Percentiles rank a stretch among this genome's conserved stretches.
Conservation (phyloP, 257 asterid species). For the Scutellaria galericulata region DNA sequence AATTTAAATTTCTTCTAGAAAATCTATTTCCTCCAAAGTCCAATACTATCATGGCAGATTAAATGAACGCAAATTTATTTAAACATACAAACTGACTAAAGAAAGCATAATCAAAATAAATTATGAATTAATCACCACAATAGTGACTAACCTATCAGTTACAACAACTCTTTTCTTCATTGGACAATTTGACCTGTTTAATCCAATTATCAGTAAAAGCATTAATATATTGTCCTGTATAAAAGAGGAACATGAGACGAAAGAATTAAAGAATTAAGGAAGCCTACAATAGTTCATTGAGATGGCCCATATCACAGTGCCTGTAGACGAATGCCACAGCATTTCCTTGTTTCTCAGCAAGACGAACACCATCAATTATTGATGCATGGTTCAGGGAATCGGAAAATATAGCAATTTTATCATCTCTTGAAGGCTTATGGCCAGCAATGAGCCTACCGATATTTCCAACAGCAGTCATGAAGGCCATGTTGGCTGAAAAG, state of each 20-base stretch:
- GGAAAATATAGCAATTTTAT: conserved; percentile 84
- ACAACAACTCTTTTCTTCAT: conserved; percentile 92
- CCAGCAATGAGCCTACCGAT: conserved; percentile 66
- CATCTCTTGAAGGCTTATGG: conserved; percentile 55
- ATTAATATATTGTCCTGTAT: conserved; percentile 12
- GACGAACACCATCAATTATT: conserved; percentile 95
- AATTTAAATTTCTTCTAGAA: background rate
- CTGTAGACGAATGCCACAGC: conserved; percentile 68
- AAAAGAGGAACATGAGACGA: conserved; percentile 23
- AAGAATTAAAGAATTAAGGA: conserved; percentile 20
- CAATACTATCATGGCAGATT: conserved; percentile 3
- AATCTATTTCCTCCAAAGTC: conserved; percentile 1
- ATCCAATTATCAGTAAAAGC: conserved; percentile 30
- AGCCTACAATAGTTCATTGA: conserved; percentile 75
- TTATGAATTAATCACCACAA: conserved; percentile 23
- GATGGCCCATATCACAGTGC: conserved; percentile 96
- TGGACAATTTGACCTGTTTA: conserved; percentile 80
- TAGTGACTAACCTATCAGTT: conserved; percentile 81
- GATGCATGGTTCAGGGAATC: conserved; percentile 98
- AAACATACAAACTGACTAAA: conserved; percentile 14
- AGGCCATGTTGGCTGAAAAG: conserved; percentile 99
- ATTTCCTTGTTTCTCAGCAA: conserved; percentile 85
- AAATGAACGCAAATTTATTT: conserved; percentile 21
- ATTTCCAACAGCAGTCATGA: conserved; percentile 84
- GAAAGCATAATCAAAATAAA: conserved; percentile 4